Evolutionary conservation across 176 grass and related monocot species (phyloP).

Genomic region (Alloteropsis semialata): DNA sequence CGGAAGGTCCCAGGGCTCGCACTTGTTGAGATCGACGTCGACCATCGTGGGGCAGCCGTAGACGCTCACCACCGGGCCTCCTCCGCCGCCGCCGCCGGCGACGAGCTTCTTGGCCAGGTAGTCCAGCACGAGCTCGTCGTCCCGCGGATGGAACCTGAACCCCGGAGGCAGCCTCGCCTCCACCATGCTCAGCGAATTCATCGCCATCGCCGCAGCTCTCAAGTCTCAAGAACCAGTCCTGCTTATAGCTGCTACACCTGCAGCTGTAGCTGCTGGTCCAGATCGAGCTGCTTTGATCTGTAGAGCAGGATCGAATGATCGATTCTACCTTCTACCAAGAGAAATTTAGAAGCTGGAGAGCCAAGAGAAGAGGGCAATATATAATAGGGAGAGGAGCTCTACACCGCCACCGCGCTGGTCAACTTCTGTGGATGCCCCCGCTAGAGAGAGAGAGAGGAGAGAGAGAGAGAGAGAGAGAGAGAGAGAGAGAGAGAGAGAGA

Average conservation of each 20-base stretch:
- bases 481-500: no score
- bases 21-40: conserved; percentile 89
- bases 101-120: conserved; percentile 70
- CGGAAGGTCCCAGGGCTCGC: conserved; percentile 92
- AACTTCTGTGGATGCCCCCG: conserved; percentile 38
- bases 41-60: conserved; percentile 65
- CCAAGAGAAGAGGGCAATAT: conserved; percentile 23
- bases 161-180: conserved; percentile 83
- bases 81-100: background rate
- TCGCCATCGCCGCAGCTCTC: background rate
- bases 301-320: conserved; percentile 28
- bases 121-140: conserved; percentile 94
- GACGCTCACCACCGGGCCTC: background rate
- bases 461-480: background rate
- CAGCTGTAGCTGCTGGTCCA: background rate
- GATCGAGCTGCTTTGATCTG: conserved; percentile 7
- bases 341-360: conserved; percentile 24
- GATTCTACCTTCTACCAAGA: conserved; percentile 9
- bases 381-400: conserved; percentile 29
- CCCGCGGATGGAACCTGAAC: conserved; percentile 84
- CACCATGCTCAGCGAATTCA: conserved; percentile 82
- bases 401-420: conserved; percentile 22
- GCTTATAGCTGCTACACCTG: background rate
- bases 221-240: background rate
- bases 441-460: background rate